These are phyloP conservation scores for Nicotiana tabacum DNA, from an alignment of 257 asterid genomes.

Conservation along the genomic window DNA sequence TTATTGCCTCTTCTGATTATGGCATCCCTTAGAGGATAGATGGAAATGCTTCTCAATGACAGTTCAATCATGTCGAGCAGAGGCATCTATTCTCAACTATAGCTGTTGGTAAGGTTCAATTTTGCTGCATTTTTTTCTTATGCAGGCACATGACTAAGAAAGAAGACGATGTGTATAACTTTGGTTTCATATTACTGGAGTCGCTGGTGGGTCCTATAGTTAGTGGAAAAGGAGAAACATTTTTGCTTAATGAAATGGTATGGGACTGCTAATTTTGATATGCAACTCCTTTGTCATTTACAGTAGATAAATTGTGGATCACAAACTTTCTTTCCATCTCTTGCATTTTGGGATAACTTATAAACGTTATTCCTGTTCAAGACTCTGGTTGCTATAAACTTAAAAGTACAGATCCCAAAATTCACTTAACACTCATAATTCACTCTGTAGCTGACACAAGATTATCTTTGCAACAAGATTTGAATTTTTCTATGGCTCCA, in stretches of 20 bases:
- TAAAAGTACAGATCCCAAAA: neutral
- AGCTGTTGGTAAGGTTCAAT: neutral
- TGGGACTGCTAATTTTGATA: neutral
- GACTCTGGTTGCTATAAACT: neutral
- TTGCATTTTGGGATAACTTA: neutral
- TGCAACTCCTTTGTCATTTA: slow-evolving; percentile 1
- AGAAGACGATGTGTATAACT: slow-evolving; percentile 67
- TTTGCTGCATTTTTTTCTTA: neutral
- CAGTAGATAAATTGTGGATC: neutral
- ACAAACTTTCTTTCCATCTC: neutral
- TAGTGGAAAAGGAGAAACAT: slow-evolving; percentile 42
- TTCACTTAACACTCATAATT: neutral
- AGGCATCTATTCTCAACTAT: neutral
- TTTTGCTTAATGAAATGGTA: slow-evolving; percentile 67
- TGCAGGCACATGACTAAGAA: slow-evolving; percentile 54
- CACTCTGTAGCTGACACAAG: neutral
- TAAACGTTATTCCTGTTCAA: neutral
- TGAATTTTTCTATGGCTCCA: neutral
- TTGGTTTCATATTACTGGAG: slow-evolving; percentile 54
- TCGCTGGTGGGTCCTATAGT: slow-evolving; percentile 47
- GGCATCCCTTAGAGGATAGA: neutral
- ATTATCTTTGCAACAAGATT: neutral
- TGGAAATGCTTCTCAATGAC: neutral
- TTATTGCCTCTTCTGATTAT: neutral
- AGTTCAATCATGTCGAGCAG: neutral